phyloP scores from a whole-genome alignment of 805 yeast genomes.

The Jamesozyma lodderae region DNA sequence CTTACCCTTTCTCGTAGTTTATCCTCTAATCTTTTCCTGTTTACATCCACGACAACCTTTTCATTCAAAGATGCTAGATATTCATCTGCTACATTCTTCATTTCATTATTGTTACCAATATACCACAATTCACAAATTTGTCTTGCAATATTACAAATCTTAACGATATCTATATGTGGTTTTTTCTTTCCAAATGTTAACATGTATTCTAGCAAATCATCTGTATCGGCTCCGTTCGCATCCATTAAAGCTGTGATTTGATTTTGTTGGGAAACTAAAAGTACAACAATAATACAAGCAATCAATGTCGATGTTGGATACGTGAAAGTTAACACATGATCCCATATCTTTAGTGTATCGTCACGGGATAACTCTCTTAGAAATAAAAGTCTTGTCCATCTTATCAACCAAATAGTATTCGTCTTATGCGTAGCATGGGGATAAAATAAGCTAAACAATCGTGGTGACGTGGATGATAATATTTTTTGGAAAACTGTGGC shows the following conservation, averaged over 20 bases:
- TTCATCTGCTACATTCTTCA: constrained; percentile 17
- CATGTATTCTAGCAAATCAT: constrained; percentile 24
- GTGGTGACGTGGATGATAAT: constrained; percentile 15
- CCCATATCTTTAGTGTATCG: constrained; percentile 24
- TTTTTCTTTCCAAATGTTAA: constrained; percentile 16
- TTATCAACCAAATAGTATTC: constrained; percentile 27
- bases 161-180: constrained; percentile 11
- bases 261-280: constrained; percentile 16
- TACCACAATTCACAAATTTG: constrained; percentile 22
- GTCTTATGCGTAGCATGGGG: constrained; percentile 1
- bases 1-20: constrained; percentile 20
- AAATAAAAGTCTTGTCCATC: constrained; percentile 28
- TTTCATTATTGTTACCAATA: constrained; percentile 13
- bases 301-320: constrained; percentile 19
- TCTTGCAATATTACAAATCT: constrained; percentile 22
- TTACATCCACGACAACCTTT: constrained; percentile 14
- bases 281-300: constrained; percentile 17
- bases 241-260: constrained; percentile 12
- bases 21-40: constrained; percentile 21
- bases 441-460: constrained; percentile 10
- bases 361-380: constrained; percentile 24
- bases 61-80: too few species aligned
- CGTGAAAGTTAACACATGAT: constrained; percentile 22
- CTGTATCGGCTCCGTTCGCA: constrained; percentile 15
- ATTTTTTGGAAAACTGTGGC: constrained; percentile 14